These are phyloP conservation scores for Reutealis trisperma DNA, from an alignment of 345 rosid genomes.

Conservation along the genomic window DNA sequence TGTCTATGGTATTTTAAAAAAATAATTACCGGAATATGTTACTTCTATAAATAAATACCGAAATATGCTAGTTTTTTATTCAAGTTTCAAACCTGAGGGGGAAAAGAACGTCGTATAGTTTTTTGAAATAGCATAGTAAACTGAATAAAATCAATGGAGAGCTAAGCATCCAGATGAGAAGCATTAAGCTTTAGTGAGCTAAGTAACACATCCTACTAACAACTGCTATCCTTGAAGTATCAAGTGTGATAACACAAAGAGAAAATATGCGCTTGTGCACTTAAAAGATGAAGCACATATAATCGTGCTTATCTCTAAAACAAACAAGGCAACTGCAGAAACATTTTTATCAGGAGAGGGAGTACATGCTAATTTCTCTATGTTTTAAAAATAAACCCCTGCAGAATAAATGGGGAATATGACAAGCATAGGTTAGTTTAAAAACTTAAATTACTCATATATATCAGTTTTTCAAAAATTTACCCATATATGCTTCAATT, in stretches of 20 bases:
- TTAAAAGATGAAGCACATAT: neutral
- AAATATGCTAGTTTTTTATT: no score
- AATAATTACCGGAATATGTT: no score
- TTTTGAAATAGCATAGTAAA: neutral
- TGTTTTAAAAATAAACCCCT: neutral
- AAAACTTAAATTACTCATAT: no score
- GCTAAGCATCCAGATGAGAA: neutral
- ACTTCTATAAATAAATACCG: no score
- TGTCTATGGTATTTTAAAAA: no score
- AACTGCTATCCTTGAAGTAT: neutral
- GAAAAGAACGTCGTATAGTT: neutral
- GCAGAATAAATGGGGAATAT: neutral
- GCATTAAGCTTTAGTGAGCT: neutral
- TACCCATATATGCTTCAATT: no score
- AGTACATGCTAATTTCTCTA: neutral
- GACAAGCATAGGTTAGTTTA: no score
- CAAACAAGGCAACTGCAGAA: neutral
- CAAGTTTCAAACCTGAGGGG: constrained; percentile 80
- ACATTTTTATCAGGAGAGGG: neutral
- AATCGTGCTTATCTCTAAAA: neutral
- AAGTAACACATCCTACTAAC: neutral
- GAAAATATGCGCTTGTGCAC: neutral
- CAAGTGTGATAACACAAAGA: neutral
- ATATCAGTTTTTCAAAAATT: no score
- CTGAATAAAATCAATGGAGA: constrained; percentile 8